Evolutionary conservation across 495 filamentous ascomycete genomes (phyloP).

Genomic region (Paragyromitra xinjiangensis): DNA sequence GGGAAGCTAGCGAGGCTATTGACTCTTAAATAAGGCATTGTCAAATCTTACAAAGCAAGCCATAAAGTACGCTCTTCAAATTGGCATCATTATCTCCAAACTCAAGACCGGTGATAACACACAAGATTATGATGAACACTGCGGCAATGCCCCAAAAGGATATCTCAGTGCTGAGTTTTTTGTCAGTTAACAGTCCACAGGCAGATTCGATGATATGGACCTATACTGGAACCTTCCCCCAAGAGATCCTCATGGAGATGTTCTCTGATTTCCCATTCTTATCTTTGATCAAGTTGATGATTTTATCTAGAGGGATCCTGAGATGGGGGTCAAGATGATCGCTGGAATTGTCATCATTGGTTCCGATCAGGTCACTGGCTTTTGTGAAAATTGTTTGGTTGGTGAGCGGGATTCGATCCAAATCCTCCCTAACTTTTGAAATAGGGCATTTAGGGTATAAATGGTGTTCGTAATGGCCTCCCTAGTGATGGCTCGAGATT

Average conservation of each 20-base stretch:
- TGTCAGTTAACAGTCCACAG: neutral
- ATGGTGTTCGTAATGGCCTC: neutral
- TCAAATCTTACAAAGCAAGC: no score
- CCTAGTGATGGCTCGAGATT: neutral
- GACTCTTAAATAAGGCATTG: no score
- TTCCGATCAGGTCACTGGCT: neutral
- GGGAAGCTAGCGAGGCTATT: no score
- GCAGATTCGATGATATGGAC: neutral
- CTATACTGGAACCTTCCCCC: neutral
- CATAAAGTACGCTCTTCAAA: no score
- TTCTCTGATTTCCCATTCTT: neutral
- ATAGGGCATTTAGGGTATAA: neutral
- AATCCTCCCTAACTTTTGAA: neutral
- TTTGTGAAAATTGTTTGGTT: neutral
- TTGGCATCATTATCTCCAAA: no score
- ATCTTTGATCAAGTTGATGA: neutral
- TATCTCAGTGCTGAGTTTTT: no score
- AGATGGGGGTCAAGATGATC: neutral
- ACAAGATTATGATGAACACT: no score
- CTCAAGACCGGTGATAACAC: no score
- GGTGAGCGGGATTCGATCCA: neutral
- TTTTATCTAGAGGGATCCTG: neutral
- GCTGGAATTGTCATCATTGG: neutral
- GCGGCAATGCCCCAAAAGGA: no score
- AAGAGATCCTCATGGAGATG: neutral